A percentile compares a stretch with the other conserved stretches of the same genome.
Evolutionary conservation across 192 early-diverging fungal genomes (phyloP).

Genomic region (Coemansia furcata): DNA sequence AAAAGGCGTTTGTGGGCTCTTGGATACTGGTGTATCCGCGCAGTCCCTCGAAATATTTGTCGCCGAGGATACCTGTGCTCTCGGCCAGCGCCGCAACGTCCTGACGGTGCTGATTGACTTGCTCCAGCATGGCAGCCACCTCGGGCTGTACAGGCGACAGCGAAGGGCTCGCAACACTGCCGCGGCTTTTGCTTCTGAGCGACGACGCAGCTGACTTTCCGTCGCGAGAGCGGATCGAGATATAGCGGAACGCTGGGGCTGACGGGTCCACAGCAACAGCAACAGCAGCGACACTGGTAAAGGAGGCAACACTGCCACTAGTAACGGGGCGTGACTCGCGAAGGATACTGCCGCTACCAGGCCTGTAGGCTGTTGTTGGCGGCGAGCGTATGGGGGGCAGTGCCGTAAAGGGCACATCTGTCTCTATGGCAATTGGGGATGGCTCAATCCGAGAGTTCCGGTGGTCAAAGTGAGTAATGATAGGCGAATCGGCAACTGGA

Average conservation of each 20-base stretch:
- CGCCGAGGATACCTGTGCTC: constrained; percentile 34
- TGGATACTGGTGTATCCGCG: constrained; percentile 49
- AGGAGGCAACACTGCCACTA: not conserved
- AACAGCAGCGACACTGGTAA: not conserved
- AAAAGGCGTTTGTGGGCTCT: constrained; percentile 39
- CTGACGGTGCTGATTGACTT: constrained; percentile 33
- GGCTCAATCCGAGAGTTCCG: constrained; percentile 1
- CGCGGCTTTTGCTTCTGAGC: constrained; percentile 11
- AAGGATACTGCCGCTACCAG: not conserved
- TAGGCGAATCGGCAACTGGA: constrained; percentile 21
- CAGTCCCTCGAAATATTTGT: constrained; percentile 35
- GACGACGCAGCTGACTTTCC: constrained; percentile 6
- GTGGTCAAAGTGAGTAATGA: constrained; percentile 21
- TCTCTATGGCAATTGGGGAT: not conserved
- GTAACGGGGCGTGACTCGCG: not conserved
- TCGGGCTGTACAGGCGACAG: constrained; percentile 24
- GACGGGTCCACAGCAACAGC: constrained; percentile 3
- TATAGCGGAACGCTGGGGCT: constrained; percentile 2
- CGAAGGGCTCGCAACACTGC: constrained; percentile 15
- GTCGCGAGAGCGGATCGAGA: constrained; percentile 11
- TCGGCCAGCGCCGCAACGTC: constrained; percentile 25
- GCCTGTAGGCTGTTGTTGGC: not conserved
- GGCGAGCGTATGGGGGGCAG: not conserved
- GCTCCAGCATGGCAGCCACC: constrained; percentile 25
- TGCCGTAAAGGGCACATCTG: not conserved